Base-by-base conservation (phyloP, 768 basidiomycete genomes). In the Lactifluus rugatus region DNA sequence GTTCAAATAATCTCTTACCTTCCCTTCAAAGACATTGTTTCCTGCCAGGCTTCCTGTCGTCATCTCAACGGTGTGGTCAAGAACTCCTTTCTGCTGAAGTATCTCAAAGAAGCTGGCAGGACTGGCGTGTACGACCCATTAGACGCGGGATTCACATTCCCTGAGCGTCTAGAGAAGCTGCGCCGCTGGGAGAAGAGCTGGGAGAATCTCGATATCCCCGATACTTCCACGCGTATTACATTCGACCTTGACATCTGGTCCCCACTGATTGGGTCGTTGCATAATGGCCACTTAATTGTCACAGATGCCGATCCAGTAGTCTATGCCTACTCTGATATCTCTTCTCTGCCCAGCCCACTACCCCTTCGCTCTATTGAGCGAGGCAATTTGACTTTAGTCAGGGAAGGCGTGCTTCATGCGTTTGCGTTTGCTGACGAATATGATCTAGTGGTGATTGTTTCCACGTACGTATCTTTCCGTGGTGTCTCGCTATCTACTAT, bases 1-100 rank as follows among this genome's bases (percentile, higher is more conserved):
- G 59, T 60, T 25, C 54, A 60, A 39, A 60, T 60, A 32, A 51
- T 60, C 42, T 60, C 59, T 25, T 60, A 60, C 31, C 59, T 60
- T 23, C 32, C 54, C 54, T 52, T 51, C 44, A 56, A 48, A 17
- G 59, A 60, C 31, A 60, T 60, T 14, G 42, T 41, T 48, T 60
- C 59, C 36, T 60, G 54, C 37, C 44, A 60, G 54, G 34, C 42
- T n/a, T 60, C 59, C 21, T 60, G 59, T 26, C 53, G 54, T 21
- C 59, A 56, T 56, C 54, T 60, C 44, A 39, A 28, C 23, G 44
- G 49, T 50, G 49, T 60, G 48, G 49, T 60, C 59, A 60, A 47
- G 59, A 39, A 44, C 52, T 60, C 59, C 59, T 44, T 47, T 50
- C 54, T 47, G 32, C 49, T 60, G 34, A 49, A 47, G 54, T 60